These are phyloP conservation scores for Aspergillus chevalieri DNA, from an alignment of 2,329 filamentous ascomycete genomes.

Conservation along the genomic window DNA sequence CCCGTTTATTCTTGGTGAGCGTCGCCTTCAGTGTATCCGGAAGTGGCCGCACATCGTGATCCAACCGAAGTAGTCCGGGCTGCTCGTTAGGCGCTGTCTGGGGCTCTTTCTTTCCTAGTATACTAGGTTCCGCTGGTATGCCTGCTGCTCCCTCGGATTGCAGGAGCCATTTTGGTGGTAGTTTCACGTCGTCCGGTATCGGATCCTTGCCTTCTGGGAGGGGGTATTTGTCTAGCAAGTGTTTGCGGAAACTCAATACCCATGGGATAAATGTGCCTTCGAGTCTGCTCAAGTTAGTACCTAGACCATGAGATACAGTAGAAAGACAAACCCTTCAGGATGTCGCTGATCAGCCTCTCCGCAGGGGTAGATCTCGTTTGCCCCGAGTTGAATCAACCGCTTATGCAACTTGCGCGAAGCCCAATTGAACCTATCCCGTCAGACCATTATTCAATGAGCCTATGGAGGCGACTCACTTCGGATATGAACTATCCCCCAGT, in stretches of 20 bases:
- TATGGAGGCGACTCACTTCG: constrained; percentile 56
- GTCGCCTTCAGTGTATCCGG: constrained; percentile 52
- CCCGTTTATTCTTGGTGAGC: constrained; percentile 60
- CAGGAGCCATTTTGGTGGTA: constrained; percentile 69
- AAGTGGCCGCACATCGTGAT: constrained; percentile 51
- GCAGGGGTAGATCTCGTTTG: constrained; percentile 64
- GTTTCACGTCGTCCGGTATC: constrained; percentile 65
- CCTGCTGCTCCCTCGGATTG: constrained; percentile 2
- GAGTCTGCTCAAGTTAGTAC: constrained; percentile 47
- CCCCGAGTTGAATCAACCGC: constrained; percentile 76
- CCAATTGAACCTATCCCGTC: constrained; percentile 70
- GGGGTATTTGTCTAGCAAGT: constrained; percentile 62
- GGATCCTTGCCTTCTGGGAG: constrained; percentile 60
- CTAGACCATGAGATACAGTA: neutral
- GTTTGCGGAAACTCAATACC: constrained; percentile 61
- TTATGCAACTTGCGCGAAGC: constrained; percentile 83
- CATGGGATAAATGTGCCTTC: constrained; percentile 78
- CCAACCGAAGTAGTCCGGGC: constrained; percentile 23
- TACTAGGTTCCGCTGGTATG: constrained; percentile 1
- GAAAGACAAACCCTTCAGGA: constrained; percentile 68
- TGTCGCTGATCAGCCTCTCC: constrained; percentile 93
- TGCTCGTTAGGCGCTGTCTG: constrained; percentile 6
- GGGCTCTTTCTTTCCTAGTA: constrained; percentile 3
- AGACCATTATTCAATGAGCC: constrained; percentile 3
- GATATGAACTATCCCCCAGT: constrained; percentile 88